These are phyloP conservation scores for Onygenales sp. DNA, from an alignment of 2,329 filamentous ascomycete species.

Conservation along the genomic window DNA sequence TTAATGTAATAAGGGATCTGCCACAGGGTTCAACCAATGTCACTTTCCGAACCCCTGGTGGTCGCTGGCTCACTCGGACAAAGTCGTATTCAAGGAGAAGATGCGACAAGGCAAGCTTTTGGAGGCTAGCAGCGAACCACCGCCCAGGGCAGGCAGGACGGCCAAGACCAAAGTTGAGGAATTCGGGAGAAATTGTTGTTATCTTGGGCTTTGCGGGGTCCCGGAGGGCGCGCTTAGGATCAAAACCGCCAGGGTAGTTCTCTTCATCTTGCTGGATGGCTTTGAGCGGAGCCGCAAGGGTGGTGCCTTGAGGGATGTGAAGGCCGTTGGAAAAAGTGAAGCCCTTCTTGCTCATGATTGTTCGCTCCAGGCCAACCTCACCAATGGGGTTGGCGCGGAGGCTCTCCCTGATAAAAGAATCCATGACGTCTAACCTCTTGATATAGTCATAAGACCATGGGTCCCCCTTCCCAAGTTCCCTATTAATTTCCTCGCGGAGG, in stretches of 20 bases:
- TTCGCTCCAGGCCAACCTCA: slow-evolving; percentile 12
- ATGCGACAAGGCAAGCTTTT: slow-evolving; percentile 1
- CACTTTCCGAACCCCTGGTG: not conserved
- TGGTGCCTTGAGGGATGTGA: slow-evolving; percentile 10
- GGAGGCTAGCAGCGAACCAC: not conserved
- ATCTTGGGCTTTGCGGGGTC: slow-evolving; percentile 4
- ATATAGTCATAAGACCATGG: slow-evolving; percentile 5
- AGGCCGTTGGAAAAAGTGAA: slow-evolving; percentile 12
- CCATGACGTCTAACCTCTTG: slow-evolving; percentile 12
- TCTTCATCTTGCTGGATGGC: not conserved
- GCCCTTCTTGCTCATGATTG: slow-evolving; percentile 10
- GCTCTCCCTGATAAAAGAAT: slow-evolving; percentile 14
- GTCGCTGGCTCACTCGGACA: not conserved
- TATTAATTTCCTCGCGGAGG: slow-evolving; percentile 5
- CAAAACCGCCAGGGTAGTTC: not conserved
- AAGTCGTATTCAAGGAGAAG: slow-evolving; percentile 3
- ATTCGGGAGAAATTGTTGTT: slow-evolving; percentile 10
- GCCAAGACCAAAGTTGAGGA: slow-evolving; percentile 8
- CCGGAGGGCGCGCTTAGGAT: slow-evolving; percentile 2
- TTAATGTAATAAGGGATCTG: not conserved
- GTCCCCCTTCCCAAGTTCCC: slow-evolving; percentile 1
- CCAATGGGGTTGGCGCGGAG: slow-evolving; percentile 11
- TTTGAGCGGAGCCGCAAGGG: slow-evolving; percentile 6
- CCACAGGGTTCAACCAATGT: not conserved
- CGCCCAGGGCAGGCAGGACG: not conserved